phyloP scores from a whole-genome alignment of 1,284 basidiomycete genomes.

The Melampsora americana region DNA sequence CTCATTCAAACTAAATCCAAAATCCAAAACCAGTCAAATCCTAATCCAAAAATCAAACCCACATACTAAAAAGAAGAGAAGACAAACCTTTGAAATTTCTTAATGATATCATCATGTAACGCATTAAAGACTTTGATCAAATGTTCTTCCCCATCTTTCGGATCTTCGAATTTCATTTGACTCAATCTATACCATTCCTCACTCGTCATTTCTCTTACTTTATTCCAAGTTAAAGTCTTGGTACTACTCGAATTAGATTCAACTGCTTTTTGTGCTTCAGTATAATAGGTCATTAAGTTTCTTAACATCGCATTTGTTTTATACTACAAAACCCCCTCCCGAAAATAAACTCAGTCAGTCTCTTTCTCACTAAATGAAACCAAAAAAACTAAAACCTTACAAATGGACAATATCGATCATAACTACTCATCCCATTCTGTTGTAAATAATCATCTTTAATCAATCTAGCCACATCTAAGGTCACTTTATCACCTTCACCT shows the following conservation, averaged over 20 bases:
- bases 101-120: slow-evolving; percentile 52
- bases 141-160: too few species aligned
- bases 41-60: too few species aligned
- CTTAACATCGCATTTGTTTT: slow-evolving; percentile 80
- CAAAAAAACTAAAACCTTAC: slow-evolving; percentile 64
- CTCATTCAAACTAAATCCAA: neutral
- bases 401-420: slow-evolving; percentile 95
- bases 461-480: slow-evolving; percentile 93
- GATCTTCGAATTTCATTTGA: slow-evolving; percentile 99
- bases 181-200: slow-evolving; percentile 94
- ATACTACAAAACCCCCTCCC: slow-evolving; percentile 46
- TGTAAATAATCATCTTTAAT: slow-evolving; percentile 95
- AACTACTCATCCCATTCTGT: slow-evolving; percentile 98
- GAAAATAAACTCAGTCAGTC: neutral
- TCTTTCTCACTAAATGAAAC: too few species aligned
- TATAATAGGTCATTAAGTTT: slow-evolving; percentile 94
- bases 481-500: slow-evolving; percentile 97
- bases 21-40: neutral
- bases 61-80: neutral
- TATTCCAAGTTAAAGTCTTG: slow-evolving; percentile 83
- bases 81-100: slow-evolving; percentile 50
- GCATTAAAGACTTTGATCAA: slow-evolving; percentile 51
- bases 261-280: slow-evolving; percentile 79
- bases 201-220: slow-evolving; percentile 79
- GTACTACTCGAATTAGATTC: slow-evolving; percentile 57